A percentile compares a stretch with the other conserved stretches of the same genome.
Evolutionary conservation across 164 flowering plant genomes (phyloP).

Genomic region (Liquidambar formosana): DNA sequence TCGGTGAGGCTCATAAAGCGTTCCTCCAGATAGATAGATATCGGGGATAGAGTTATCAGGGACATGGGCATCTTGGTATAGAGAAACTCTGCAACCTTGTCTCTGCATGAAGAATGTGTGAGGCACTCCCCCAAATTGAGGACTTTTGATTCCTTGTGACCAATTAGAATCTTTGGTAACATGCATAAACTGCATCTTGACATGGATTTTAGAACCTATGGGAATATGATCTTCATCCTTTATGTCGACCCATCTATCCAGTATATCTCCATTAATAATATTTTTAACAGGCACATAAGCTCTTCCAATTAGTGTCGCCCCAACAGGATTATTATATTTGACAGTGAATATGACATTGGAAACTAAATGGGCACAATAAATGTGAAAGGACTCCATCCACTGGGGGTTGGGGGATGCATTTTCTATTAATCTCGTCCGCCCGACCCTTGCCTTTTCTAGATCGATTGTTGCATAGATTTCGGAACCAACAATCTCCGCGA

Average conservation of each 20-base stretch:
- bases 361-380: conserved; percentile 66
- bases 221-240: conserved; percentile 41
- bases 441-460: conserved; percentile 59
- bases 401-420: conserved; percentile 32
- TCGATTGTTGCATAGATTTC: conserved; percentile 62
- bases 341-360: conserved; percentile 50
- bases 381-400: conserved; percentile 65
- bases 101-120: conserved; percentile 53
- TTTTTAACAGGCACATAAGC: conserved; percentile 56
- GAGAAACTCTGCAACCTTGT: conserved; percentile 46
- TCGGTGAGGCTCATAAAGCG: conserved; percentile 34
- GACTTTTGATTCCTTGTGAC: conserved; percentile 43
- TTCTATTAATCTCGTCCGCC: conserved; percentile 39
- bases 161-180: conserved; percentile 41
- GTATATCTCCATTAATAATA: conserved; percentile 26
- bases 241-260: conserved; percentile 48
- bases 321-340: conserved; percentile 50
- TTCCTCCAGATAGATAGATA: conserved; percentile 27
- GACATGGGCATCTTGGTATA: conserved; percentile 67
- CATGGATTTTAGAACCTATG: conserved; percentile 48
- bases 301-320: conserved; percentile 65
- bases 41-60: conserved; percentile 23
- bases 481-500: conserved; percentile 46
- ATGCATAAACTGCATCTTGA: conserved; percentile 37
- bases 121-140: conserved; percentile 44